Percentiles rank a stretch among this genome's conserved stretches.
Conservation (phyloP, 176 grass and related monocot genomes). For the Alloteropsis semialata region DNA sequence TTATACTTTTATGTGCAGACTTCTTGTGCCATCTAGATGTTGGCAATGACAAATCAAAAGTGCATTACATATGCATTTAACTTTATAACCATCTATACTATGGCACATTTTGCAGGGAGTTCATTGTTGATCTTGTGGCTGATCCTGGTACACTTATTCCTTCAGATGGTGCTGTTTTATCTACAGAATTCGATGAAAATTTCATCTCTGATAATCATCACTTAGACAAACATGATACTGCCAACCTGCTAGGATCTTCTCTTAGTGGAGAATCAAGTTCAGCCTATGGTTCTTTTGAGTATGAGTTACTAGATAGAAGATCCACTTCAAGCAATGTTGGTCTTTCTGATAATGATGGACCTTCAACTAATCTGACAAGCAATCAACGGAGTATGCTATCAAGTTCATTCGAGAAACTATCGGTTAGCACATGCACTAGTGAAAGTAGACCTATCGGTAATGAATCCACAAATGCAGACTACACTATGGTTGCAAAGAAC, state of each 20-base stretch:
- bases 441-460: constrained; percentile 30
- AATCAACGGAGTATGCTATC: constrained; percentile 43
- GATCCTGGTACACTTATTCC: constrained; percentile 90
- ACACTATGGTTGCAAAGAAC: constrained; percentile 30
- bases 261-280: constrained; percentile 46
- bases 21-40: constrained; percentile 19
- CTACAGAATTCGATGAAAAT: constrained; percentile 52
- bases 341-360: constrained; percentile 51
- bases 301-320: constrained; percentile 39
- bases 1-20: background rate
- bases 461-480: constrained; percentile 17
- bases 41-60: background rate
- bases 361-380: constrained; percentile 36
- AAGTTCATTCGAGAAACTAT: constrained; percentile 48
- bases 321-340: constrained; percentile 42
- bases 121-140: constrained; percentile 95
- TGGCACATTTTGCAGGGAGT: constrained; percentile 68
- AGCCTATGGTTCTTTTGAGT: constrained; percentile 43
- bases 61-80: constrained; percentile 6
- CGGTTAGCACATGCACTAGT: constrained; percentile 42
- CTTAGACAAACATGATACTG: constrained; percentile 37
- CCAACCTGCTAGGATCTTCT: constrained; percentile 45
- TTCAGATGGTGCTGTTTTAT: constrained; percentile 71
- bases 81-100: constrained; percentile 20
- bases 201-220: constrained; percentile 40